Evolutionary conservation across 2,329 filamentous ascomycete species (phyloP).

Genomic region (Claviceps digitariae): DNA sequence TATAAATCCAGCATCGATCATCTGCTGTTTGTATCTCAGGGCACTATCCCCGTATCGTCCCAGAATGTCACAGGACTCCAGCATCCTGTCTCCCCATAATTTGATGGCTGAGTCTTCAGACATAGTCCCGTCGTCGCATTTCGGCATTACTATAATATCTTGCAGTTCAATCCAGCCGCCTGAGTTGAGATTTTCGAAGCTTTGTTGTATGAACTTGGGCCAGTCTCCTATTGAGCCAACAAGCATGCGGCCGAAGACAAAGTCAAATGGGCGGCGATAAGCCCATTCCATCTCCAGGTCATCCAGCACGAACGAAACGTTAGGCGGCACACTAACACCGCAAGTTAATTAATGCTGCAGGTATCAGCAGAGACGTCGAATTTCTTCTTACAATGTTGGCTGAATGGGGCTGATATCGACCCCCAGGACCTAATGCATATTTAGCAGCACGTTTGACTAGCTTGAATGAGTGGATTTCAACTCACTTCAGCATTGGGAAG

Average conservation of each 20-base stretch:
- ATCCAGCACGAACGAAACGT: slow-evolving; percentile 34
- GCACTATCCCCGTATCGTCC: slow-evolving; percentile 19
- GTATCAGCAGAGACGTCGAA: slow-evolving; percentile 1
- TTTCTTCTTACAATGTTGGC: slow-evolving; percentile 18
- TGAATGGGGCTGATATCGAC: slow-evolving; percentile 31
- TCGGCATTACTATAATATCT: slow-evolving; percentile 25
- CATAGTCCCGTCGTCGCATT: slow-evolving; percentile 29
- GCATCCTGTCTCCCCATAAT: slow-evolving; percentile 16
- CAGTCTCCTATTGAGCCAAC: slow-evolving; percentile 21
- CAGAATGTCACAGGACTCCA: slow-evolving; percentile 17
- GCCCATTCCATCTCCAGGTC: slow-evolving; percentile 29
- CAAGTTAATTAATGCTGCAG: background rate
- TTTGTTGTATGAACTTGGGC: slow-evolving; percentile 23
- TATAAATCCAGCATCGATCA: slow-evolving; percentile 38
- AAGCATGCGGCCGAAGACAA: slow-evolving; percentile 27
- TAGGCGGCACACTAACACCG: slow-evolving; percentile 28
- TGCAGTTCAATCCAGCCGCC: slow-evolving; percentile 31
- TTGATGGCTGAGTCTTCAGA: slow-evolving; percentile 14
- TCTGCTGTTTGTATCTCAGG: slow-evolving; percentile 17
- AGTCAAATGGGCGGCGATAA: slow-evolving; percentile 25
- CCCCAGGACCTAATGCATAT: slow-evolving; percentile 17
- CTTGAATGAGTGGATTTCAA: background rate
- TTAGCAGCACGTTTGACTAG: background rate
- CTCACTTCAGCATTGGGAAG: slow-evolving; percentile 12
- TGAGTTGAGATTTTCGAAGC: slow-evolving; percentile 24